Evolutionary conservation across 2,329 filamentous ascomycete genomes (phyloP), one percentile per base, ranked within the genome.

Genomic region (Rachicladosporium sp.): DNA sequence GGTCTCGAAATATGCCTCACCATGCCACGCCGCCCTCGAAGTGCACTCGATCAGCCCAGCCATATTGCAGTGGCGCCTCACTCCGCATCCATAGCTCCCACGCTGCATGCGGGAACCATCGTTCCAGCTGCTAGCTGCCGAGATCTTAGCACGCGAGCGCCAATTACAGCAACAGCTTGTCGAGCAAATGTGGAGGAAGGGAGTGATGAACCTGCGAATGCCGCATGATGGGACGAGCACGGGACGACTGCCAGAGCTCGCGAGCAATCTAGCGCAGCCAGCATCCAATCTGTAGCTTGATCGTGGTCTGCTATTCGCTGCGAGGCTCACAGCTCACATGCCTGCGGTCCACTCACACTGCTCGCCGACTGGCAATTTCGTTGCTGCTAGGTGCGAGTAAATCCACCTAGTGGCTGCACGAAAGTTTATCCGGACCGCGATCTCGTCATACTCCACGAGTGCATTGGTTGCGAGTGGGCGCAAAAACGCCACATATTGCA

Each of bases 161-260:
- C 41, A 38, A 43, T 38, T 31, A 36, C 35, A 32, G 11, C 21
- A 23, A 19, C 35, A 29, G 13, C 21, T 9, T 36, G 35, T 35
- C 37, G 34, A 31, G 11, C 36, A 21, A 31, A 33, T 15, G 41
- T 43, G 36, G 36, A 34, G 31, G 40, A 21, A 12, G 29, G 21
- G 15, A 33, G 32, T 35, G 32, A 35, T 42, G 35, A 36, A 36
- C 30, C 33, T 35, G 41, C 36, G 36, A 29, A 23, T 36, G 33
- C 41, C 41, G 41, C 41, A 43, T 43, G 36, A 27, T 21, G 33
- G 34, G 36, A 12, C 35, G 41, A 36, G 39, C 41, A 43, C 41
- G 41, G 36, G 41, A 43, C 36, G 37, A 36, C 15, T 19, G 15
- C 15, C 15, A 19, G 15, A 19, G 15, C 15, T 19, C 5, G 15